Conservation (phyloP, 2,329 filamentous ascomycete species). For the Proliferodiscus dingleyae region DNA sequence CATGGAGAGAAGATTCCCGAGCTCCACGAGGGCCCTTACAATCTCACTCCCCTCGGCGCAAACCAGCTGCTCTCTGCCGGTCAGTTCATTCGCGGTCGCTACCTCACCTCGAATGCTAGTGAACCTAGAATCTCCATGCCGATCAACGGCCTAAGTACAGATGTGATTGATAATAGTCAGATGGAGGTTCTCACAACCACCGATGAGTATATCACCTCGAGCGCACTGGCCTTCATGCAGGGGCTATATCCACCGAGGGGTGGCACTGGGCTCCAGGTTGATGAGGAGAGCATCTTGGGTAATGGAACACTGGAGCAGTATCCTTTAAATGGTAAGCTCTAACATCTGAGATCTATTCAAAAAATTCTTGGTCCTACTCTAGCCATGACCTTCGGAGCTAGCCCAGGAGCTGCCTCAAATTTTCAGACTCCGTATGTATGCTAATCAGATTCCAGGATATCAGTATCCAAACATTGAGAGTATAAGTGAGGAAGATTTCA, state of each 20-base stretch:
- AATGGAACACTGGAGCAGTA: constrained; percentile 57
- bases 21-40: constrained; percentile 25
- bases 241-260: constrained; percentile 70
- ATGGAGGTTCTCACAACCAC: constrained; percentile 39
- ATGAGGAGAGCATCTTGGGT: constrained; percentile 43
- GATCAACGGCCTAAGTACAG: constrained; percentile 39
- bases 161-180: constrained; percentile 46
- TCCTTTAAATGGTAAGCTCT: constrained; percentile 57
- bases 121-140: constrained; percentile 30
- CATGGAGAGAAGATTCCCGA: constrained; percentile 51
- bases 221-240: constrained; percentile 75
- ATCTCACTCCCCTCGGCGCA: constrained; percentile 49
- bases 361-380: no score
- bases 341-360: no score
- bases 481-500: constrained; percentile 41
- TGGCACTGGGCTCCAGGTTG: constrained; percentile 18
- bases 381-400: no score
- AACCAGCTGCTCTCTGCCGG: constrained; percentile 49
- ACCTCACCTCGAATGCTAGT: constrained; percentile 34
- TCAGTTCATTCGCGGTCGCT: constrained; percentile 43
- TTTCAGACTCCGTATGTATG: no score
- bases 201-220: constrained; percentile 52
- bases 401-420: no score
- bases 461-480: constrained; percentile 69
- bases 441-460: no score